A percentile compares a stretch with the other conserved stretches of the same genome.
Conservation (phyloP, 495 filamentous ascomycete genomes). For the Neurospora sp. region DNA sequence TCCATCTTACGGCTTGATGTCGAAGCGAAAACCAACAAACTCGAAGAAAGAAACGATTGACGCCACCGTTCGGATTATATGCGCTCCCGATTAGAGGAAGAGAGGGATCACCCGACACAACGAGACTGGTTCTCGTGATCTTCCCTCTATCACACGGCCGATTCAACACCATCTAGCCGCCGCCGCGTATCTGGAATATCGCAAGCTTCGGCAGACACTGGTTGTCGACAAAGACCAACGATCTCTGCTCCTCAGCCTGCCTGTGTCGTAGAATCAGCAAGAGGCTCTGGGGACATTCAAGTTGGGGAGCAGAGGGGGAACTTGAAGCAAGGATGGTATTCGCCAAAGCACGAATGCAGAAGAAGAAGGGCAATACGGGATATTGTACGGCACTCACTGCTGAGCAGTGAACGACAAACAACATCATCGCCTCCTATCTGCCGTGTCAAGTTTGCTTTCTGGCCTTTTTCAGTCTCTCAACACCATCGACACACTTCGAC, state of each 20-base stretch:
- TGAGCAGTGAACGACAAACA: constrained; percentile 3
- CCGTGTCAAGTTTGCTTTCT: not conserved
- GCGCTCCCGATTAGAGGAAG: constrained; percentile 11
- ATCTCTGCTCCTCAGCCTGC: constrained; percentile 2
- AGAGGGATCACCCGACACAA: constrained; percentile 15
- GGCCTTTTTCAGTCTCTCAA: not conserved
- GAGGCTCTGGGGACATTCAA: not conserved
- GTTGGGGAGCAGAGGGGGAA: not conserved
- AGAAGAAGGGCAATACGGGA: not conserved
- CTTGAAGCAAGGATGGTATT: constrained; percentile 5
- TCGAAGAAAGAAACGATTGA: constrained; percentile 21
- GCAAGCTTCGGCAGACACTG: constrained; percentile 32
- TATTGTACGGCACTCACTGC: not conserved
- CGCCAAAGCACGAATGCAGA: not conserved
- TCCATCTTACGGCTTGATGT: constrained; percentile 27
- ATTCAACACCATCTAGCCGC: constrained; percentile 23
- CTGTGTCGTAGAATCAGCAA: not conserved
- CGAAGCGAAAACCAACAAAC: constrained; percentile 14
- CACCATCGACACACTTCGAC: not conserved
- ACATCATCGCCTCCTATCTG: constrained; percentile 7
- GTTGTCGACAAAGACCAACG: constrained; percentile 34
- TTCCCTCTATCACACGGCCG: constrained; percentile 14
- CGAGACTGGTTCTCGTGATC: constrained; percentile 15
- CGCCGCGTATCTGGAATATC: constrained; percentile 28
- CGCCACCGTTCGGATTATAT: constrained; percentile 18